These are phyloP conservation scores for Ophiobolus disseminans DNA, from an alignment of 2,329 filamentous ascomycete genomes.

Conservation along the genomic window DNA sequence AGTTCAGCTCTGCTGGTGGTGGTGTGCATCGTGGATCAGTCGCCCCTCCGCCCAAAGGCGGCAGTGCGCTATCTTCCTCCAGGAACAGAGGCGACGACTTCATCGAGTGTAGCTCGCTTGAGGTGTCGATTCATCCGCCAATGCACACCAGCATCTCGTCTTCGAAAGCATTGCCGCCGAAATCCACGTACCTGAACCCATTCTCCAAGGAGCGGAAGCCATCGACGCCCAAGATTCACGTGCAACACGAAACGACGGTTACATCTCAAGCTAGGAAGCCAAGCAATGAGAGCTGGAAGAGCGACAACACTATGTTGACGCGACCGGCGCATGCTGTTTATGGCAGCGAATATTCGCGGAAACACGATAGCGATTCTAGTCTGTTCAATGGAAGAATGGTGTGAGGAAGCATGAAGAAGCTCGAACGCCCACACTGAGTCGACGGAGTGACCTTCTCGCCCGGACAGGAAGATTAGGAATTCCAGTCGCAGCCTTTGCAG, in stretches of 20 bases:
- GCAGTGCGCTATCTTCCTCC: constrained; percentile 18
- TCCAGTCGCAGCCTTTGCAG: neutral
- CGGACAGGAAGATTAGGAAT: neutral
- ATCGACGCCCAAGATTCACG: constrained; percentile 29
- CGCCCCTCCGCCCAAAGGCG: constrained; percentile 8
- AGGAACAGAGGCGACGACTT: constrained; percentile 25
- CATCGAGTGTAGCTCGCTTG: constrained; percentile 24
- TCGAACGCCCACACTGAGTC: neutral
- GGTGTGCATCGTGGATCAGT: constrained; percentile 20
- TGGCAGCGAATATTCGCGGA: constrained; percentile 12
- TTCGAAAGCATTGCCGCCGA: constrained; percentile 10
- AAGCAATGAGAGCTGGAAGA: constrained; percentile 29
- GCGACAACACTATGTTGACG: constrained; percentile 23
- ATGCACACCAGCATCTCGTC: constrained; percentile 13
- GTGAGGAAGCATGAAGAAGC: constrained; percentile 9
- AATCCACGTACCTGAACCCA: constrained; percentile 17
- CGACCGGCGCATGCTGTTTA: constrained; percentile 24
- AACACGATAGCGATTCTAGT: constrained; percentile 21
- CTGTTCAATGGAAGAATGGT: constrained; percentile 27
- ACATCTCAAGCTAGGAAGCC: constrained; percentile 24
- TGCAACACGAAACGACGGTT: constrained; percentile 31
- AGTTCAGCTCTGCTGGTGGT: constrained; percentile 29
- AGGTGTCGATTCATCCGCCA: constrained; percentile 4
- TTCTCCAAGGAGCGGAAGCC: constrained; percentile 17
- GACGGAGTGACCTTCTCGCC: neutral